phyloP scores from a whole-genome alignment of 2,329 filamentous ascomycete genomes.

The Monosporascus sp. region DNA sequence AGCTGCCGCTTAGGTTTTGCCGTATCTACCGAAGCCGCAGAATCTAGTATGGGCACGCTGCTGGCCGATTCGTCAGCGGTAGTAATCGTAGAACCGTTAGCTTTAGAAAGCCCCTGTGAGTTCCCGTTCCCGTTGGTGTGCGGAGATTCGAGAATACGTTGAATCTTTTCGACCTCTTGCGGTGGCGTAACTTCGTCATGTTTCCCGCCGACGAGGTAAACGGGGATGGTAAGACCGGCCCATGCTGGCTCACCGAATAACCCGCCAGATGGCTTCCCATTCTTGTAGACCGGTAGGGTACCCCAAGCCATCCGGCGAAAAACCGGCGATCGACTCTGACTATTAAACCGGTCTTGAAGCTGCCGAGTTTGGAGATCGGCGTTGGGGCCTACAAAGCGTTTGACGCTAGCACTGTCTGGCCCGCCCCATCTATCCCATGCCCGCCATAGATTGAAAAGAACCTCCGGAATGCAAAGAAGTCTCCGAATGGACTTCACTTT shows the following conservation, averaged over 20 bases:
- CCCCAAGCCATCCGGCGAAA: slow-evolving; percentile 79
- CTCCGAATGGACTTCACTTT: slow-evolving; percentile 46
- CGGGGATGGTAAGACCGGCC: slow-evolving; percentile 64
- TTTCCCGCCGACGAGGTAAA: slow-evolving; percentile 75
- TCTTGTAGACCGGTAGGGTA: slow-evolving; percentile 54
- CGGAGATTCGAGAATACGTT: slow-evolving; percentile 28
- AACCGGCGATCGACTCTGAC: slow-evolving; percentile 74
- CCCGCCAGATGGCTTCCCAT: slow-evolving; percentile 51
- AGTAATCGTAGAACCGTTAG: not conserved
- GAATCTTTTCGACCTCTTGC: slow-evolving; percentile 64
- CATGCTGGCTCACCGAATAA: slow-evolving; percentile 67
- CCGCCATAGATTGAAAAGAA: slow-evolving; percentile 71
- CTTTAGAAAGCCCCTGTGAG: not conserved
- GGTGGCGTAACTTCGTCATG: slow-evolving; percentile 72
- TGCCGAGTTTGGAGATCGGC: slow-evolving; percentile 61
- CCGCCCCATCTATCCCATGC: slow-evolving; percentile 76
- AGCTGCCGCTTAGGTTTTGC: slow-evolving; percentile 23
- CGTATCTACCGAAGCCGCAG: slow-evolving; percentile 42
- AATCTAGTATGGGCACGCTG: slow-evolving; percentile 31
- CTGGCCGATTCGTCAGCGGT: not conserved
- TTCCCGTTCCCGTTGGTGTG: slow-evolving; percentile 4
- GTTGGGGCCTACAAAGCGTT: slow-evolving; percentile 64
- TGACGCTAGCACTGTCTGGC: slow-evolving; percentile 69
- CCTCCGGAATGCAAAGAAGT: slow-evolving; percentile 63
- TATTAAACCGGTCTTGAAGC: slow-evolving; percentile 71